A percentile compares a stretch with the other conserved stretches of the same genome.
Conservation (phyloP, 2,329 filamentous ascomycete genomes). For the Aspergillus piperis region DNA sequence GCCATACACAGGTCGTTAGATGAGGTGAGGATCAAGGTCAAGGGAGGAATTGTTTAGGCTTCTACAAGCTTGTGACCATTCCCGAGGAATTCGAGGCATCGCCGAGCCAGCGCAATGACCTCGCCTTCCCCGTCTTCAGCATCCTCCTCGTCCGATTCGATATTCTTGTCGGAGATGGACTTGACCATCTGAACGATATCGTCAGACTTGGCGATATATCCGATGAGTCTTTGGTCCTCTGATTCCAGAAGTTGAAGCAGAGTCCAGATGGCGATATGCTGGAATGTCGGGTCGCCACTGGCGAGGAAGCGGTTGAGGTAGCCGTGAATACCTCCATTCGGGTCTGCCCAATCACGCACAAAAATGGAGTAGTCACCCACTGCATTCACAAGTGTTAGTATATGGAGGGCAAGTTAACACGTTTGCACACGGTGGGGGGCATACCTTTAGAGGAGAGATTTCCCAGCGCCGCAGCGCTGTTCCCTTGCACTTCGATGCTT, state of each 20-base stretch:
- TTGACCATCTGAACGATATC: conserved; percentile 92
- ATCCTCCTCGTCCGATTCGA: conserved; percentile 83
- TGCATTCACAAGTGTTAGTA: conserved; percentile 44
- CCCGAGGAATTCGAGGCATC: conserved; percentile 83
- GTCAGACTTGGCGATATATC: conserved; percentile 82
- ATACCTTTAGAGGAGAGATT: conserved; percentile 96
- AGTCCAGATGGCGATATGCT: conserved; percentile 99
- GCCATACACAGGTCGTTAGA: conserved; percentile 5
- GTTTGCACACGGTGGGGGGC: conserved; percentile 18
- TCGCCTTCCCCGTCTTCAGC: conserved; percentile 91
- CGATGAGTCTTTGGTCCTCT: conserved; percentile 85
- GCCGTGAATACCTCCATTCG: conserved; percentile 90
- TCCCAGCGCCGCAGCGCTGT: conserved; percentile 91
- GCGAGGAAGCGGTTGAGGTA: conserved; percentile 91
- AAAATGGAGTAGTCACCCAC: conserved; percentile 97
- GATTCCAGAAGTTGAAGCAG: conserved; percentile 93
- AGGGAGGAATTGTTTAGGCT: conserved; percentile 51
- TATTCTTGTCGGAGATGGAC: conserved; percentile 82
- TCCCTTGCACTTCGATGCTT: conserved; percentile 97
- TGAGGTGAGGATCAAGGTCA: too few species aligned
- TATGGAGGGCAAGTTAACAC: neutral
- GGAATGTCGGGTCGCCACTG: conserved; percentile 94
- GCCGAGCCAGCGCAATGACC: conserved; percentile 84
- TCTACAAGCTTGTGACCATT: conserved; percentile 82
- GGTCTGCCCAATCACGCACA: conserved; percentile 88